Percentiles rank a stretch among this genome's conserved stretches.
Evolutionary conservation across 495 filamentous ascomycete species (phyloP).

Genomic region (Lentithecium fluviatile): DNA sequence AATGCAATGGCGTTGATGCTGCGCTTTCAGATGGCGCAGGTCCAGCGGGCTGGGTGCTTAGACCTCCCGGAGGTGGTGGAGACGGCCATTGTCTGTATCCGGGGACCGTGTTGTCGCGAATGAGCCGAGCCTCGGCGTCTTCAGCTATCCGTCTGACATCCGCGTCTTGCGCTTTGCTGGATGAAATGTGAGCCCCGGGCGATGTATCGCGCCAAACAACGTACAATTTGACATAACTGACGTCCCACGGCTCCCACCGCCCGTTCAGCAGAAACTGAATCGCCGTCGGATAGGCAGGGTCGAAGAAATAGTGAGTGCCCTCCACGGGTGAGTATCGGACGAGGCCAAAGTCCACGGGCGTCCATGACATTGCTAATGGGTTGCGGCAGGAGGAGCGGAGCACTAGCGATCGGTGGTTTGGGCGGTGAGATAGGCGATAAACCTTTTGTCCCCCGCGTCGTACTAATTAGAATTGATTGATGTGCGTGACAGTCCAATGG

Average conservation of each 20-base stretch:
- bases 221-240: conserved; percentile 14
- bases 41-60: neutral
- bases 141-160: conserved; percentile 20
- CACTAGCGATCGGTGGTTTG: neutral
- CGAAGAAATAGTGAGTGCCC: conserved; percentile 28
- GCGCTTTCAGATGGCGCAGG: neutral
- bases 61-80: neutral
- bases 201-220: neutral
- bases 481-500: neutral
- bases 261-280: conserved; percentile 30
- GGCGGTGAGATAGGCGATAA: conserved; percentile 3
- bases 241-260: conserved; percentile 23
- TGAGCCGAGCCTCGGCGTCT: conserved; percentile 14
- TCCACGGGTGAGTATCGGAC: conserved; percentile 24
- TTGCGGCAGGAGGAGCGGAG: conserved; percentile 4
- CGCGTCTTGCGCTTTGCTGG: conserved; percentile 14
- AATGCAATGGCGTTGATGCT: neutral
- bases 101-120: neutral
- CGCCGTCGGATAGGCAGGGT: conserved; percentile 8
- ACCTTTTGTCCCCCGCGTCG: neutral
- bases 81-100: conserved; percentile 12
- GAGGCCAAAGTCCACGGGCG: conserved; percentile 13
- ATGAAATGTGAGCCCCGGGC: neutral
- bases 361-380: conserved; percentile 27
- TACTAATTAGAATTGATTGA: conserved; percentile 3